Percentiles rank a stretch among this genome's conserved stretches.
These are phyloP conservation scores for Apiospora marii DNA, from an alignment of 2,329 filamentous ascomycete genomes.

Conservation along the genomic window DNA sequence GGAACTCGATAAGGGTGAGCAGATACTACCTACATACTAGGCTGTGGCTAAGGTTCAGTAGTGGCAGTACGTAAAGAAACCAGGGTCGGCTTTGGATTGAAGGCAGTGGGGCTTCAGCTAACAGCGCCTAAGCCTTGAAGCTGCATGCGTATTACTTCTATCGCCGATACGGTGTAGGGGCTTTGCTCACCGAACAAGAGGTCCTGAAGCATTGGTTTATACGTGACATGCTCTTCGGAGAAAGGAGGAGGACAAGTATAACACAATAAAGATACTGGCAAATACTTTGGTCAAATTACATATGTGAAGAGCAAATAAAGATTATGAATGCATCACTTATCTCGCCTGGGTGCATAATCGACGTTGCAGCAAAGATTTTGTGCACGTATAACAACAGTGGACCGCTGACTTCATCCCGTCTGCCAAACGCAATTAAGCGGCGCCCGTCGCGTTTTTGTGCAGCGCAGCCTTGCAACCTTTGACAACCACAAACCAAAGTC, in stretches of 20 bases:
- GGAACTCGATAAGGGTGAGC: not conserved
- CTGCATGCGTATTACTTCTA: not conserved
- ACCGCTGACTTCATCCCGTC: slow-evolving; percentile 16
- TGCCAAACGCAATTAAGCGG: slow-evolving; percentile 10
- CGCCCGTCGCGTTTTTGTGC: slow-evolving; percentile 14
- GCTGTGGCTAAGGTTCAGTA: slow-evolving; percentile 16
- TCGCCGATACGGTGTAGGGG: not conserved
- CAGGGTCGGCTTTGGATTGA: not conserved
- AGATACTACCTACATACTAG: not conserved
- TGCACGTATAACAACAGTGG: slow-evolving; percentile 12
- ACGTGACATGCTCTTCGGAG: not conserved
- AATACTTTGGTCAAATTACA: not conserved
- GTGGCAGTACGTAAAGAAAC: slow-evolving; percentile 11
- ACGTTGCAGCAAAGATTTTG: not conserved
- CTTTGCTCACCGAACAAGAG: slow-evolving; percentile 9
- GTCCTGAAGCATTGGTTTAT: too few relatives aligned
- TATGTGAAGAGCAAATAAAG: not conserved
- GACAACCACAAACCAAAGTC: slow-evolving; percentile 12
- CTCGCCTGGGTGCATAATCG: not conserved
- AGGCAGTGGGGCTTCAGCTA: slow-evolving; percentile 13
- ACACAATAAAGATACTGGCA: too few relatives aligned
- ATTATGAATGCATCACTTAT: not conserved
- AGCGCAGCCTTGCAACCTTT: slow-evolving; percentile 18
- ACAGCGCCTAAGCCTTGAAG: not conserved
- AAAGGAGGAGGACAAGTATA: not conserved